Evolutionary conservation across 2,329 filamentous ascomycete species (phyloP).

Genomic region (Uncinocarpus reesii): DNA sequence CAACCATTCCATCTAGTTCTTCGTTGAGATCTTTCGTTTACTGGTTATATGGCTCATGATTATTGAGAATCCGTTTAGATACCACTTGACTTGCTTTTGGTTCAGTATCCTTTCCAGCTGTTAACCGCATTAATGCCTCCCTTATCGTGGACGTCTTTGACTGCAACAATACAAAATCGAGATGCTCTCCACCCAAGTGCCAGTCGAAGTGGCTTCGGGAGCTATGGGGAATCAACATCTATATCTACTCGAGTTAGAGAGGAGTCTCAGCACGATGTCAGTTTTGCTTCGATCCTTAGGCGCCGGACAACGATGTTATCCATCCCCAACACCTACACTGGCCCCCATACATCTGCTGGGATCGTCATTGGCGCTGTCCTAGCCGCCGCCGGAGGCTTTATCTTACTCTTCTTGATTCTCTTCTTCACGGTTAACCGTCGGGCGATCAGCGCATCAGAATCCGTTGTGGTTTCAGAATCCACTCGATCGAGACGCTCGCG

Average conservation of each 20-base stretch:
- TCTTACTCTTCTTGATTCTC: slow-evolving; percentile 45
- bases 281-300: background rate
- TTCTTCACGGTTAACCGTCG: slow-evolving; percentile 42
- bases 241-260: background rate
- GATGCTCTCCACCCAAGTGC: background rate
- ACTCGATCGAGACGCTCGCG: slow-evolving; percentile 1
- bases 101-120: background rate
- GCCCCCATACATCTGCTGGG: slow-evolving; percentile 45
- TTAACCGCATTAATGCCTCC: background rate
- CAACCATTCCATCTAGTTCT: no score
- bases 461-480: background rate
- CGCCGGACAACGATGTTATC: slow-evolving; percentile 31
- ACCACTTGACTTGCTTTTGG: no score
- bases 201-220: background rate
- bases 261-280: background rate
- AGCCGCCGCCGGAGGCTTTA: slow-evolving; percentile 41
- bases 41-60: no score
- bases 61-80: no score
- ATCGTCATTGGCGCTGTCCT: slow-evolving; percentile 51
- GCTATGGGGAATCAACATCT: background rate
- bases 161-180: background rate
- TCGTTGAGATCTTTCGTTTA: no score
- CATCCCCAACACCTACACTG: slow-evolving; percentile 53
- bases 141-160: background rate
- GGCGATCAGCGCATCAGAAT: background rate